Base-by-base conservation (phyloP, 495 filamentous ascomycete species). In the Jackrogersella minutella region DNA sequence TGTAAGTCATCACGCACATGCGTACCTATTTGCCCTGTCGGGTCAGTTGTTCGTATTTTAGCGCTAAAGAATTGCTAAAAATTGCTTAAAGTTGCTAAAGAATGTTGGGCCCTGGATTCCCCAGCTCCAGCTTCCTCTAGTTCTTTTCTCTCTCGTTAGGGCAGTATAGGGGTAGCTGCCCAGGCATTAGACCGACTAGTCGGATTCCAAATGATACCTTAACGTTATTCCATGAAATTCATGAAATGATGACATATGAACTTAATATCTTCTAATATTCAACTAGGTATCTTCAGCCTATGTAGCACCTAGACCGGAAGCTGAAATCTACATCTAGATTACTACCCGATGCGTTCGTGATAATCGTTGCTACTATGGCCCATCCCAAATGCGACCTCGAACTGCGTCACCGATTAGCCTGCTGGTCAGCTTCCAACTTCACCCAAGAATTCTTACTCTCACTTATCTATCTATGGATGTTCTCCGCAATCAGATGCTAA, bases 281-380 rank as follows among this genome's bases (percentile, higher is more conserved):
- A 22, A 10, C 10, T 46, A 22, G 6, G 10, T 28, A 5, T 1
- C 13, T 30, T 53, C 21, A 53, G 56, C 10, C 55, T 46, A 7
- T 34, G 22, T 70, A 50, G n/a, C 49, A 51, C 19, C 44, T 65
- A 70, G 67, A 66, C 47, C 62, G 67, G 67, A 46, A 49, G 51
- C 67, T 62, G 43, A 54, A 70, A 70, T 66, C 67, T 66, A 24
- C 34, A 66, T 62, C 51, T 61, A 40, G 67, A 60, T 58, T 28
- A 28, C 53, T 51, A 59, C 58, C 59, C 53, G 59, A 58, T 54
- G 47, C 26, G 7, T 24, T 24, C 39, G 40, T 50, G n/a, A 17
- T 31, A 33, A 11, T 50, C 6, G 64, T n/a, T 60, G 50, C 22
- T 36, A 57, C 55, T 9, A 10, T 43, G 36, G 7, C 40, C 60